Percentiles rank a stretch among this genome's conserved stretches.
phyloP scores from a whole-genome alignment of 2,329 filamentous ascomycete genomes.

The Chrysoporthe austroafricana region DNA sequence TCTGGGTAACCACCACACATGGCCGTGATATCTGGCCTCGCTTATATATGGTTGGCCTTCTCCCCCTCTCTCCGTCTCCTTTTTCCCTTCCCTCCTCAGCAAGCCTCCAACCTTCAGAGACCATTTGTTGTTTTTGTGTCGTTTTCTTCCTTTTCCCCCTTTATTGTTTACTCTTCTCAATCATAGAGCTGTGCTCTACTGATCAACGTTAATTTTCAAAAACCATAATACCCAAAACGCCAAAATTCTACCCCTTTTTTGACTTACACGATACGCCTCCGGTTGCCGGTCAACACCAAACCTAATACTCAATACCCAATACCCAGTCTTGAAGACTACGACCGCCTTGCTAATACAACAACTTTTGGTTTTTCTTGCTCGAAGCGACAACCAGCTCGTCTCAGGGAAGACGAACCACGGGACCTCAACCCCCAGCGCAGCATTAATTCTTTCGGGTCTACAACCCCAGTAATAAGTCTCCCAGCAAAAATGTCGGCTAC shows the following conservation, averaged over 20 bases:
- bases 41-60: constrained; percentile 45
- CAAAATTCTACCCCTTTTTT: constrained; percentile 34
- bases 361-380: constrained; percentile 63
- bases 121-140: constrained; percentile 51
- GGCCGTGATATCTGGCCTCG: constrained; percentile 40
- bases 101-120: constrained; percentile 63
- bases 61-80: constrained; percentile 42
- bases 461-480: constrained; percentile 40
- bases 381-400: constrained; percentile 38
- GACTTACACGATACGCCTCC: constrained; percentile 37
- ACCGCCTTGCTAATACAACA: constrained; percentile 46
- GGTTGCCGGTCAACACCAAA: constrained; percentile 54
- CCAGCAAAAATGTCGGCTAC: constrained; percentile 76
- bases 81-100: constrained; percentile 60
- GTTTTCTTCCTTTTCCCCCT: constrained; percentile 43
- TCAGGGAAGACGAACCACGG: constrained; percentile 34
- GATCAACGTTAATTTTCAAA: constrained; percentile 32
- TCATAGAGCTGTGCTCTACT: constrained; percentile 44
- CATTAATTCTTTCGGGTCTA: constrained; percentile 37
- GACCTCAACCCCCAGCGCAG: constrained; percentile 40
- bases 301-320: constrained; percentile 41
- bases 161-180: constrained; percentile 30
- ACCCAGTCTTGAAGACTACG: constrained; percentile 36
- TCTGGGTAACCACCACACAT: constrained; percentile 33
- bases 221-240: constrained; percentile 18